Evolutionary conservation across 768 basidiomycete species (phyloP).

Genomic region (Wakefieldia striispora): DNA sequence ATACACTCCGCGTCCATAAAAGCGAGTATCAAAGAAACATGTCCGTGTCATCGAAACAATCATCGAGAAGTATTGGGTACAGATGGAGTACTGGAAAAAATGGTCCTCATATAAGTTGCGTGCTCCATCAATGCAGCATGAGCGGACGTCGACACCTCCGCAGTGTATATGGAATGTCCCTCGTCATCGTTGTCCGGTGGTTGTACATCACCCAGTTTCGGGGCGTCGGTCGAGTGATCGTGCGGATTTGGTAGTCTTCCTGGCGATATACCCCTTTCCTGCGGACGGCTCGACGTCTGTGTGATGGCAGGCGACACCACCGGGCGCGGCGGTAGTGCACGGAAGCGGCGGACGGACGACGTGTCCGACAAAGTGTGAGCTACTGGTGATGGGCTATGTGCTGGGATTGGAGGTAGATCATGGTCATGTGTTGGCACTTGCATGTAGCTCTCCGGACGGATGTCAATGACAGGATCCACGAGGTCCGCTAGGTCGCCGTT

Average conservation of each 20-base stretch:
- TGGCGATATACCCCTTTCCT: neutral
- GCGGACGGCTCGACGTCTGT: neutral
- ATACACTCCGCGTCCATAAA: constrained; percentile 1
- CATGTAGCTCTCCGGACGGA: constrained; percentile 14
- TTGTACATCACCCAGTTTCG: neutral
- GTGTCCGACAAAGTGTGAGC: constrained; percentile 8
- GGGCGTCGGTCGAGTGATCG: neutral
- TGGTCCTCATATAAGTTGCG: constrained; percentile 21
- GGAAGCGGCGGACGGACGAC: constrained; percentile 17
- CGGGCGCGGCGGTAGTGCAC: constrained; percentile 33
- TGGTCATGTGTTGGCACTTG: constrained; percentile 18
- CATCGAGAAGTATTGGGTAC: constrained; percentile 3
- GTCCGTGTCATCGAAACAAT: constrained; percentile 9
- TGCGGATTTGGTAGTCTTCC: constrained; percentile 5
- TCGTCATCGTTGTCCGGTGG: constrained; percentile 16
- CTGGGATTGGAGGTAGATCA: constrained; percentile 11
- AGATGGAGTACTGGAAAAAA: constrained; percentile 14
- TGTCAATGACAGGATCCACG: constrained; percentile 25
- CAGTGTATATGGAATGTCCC: constrained; percentile 12
- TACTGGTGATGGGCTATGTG: constrained; percentile 7
- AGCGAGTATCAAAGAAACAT: neutral
- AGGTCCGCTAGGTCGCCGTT: constrained; percentile 5
- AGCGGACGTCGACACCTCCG: constrained; percentile 27
- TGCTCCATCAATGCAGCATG: constrained; percentile 31
- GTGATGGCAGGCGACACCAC: neutral